Conservation (phyloP, 2,329 filamentous ascomycete species). For the Bertia moriformis region DNA sequence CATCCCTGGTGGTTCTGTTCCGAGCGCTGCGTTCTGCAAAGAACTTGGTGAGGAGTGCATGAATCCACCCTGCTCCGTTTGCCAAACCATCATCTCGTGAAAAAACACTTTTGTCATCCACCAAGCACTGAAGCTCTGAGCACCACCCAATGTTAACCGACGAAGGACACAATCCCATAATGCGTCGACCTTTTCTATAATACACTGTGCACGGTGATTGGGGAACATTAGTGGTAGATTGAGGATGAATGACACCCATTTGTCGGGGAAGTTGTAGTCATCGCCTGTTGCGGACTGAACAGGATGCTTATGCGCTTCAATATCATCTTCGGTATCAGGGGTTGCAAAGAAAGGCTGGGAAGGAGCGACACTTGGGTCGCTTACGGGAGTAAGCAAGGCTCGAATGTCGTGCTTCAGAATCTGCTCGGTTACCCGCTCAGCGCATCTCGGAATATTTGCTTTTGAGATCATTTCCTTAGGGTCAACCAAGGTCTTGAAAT, state of each 20-base stretch:
- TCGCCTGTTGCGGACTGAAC: constrained; percentile 13
- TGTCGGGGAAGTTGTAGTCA: constrained; percentile 31
- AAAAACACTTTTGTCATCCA: constrained; percentile 54
- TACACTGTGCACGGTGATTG: constrained; percentile 27
- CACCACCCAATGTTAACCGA: constrained; percentile 39
- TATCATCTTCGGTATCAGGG: constrained; percentile 15
- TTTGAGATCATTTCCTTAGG: constrained; percentile 21
- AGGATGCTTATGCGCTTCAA: constrained; percentile 12
- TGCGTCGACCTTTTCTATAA: constrained; percentile 34
- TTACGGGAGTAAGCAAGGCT: constrained; percentile 22
- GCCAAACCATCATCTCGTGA: constrained; percentile 52
- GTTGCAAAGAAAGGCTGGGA: constrained; percentile 15
- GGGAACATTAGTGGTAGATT: constrained; percentile 34
- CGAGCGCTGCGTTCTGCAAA: not conserved
- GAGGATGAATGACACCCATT: constrained; percentile 34
- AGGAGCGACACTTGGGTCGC: constrained; percentile 10
- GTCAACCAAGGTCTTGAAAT: constrained; percentile 32
- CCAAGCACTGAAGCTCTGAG: constrained; percentile 36
- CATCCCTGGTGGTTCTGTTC: not conserved
- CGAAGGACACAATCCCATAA: constrained; percentile 34
- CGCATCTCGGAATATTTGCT: constrained; percentile 21
- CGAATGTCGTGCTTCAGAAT: constrained; percentile 23
- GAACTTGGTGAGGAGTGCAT: constrained; percentile 13
- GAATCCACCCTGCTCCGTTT: constrained; percentile 50
- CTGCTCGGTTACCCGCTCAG: constrained; percentile 15